Evolutionary conservation across 495 filamentous ascomycete species (phyloP).

Genomic region (Trichoderma virens): DNA sequence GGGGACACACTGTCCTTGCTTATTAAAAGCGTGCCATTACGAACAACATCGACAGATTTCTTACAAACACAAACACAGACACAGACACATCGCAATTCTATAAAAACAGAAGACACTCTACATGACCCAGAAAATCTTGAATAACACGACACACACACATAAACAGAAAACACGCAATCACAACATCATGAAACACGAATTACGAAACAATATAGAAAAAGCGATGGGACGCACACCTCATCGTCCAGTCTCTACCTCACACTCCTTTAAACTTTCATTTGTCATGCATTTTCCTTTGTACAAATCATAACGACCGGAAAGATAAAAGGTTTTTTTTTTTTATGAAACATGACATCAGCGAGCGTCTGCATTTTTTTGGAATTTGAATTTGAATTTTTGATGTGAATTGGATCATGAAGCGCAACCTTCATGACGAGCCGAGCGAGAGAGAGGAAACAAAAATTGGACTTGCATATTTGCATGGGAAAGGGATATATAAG

Average conservation of each 20-base stretch:
- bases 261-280: neutral
- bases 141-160: neutral
- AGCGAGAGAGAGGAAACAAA: neutral
- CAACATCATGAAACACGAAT: neutral
- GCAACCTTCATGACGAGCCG: neutral
- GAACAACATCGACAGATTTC: slow-evolving; percentile 6
- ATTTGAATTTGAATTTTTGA: neutral
- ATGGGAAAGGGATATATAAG: neutral
- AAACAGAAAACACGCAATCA: neutral
- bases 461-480: neutral
- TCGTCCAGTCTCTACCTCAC: neutral
- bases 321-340: neutral
- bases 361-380: neutral
- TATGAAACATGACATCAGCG: neutral
- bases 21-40: neutral
- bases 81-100: neutral
- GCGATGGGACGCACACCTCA: neutral
- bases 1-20: neutral
- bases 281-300: neutral
- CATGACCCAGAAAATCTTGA: neutral
- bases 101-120: neutral
- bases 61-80: neutral
- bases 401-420: neutral
- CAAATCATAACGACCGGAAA: neutral
- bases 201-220: neutral